These are phyloP conservation scores for Neurospora africana DNA, from an alignment of 495 filamentous ascomycete genomes.

Conservation along the genomic window DNA sequence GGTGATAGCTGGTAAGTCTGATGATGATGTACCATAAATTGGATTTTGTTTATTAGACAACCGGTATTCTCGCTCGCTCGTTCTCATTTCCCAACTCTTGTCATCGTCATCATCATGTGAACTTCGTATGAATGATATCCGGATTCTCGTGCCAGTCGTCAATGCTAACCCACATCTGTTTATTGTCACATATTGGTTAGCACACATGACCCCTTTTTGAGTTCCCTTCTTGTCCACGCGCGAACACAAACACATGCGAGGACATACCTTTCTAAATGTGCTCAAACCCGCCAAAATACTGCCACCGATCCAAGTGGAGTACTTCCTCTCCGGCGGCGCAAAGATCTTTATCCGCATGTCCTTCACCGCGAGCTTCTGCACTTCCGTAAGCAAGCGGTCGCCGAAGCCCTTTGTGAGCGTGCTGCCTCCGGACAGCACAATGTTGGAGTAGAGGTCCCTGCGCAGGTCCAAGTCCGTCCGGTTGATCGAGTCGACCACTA, in stretches of 20 bases:
- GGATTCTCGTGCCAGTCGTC: conserved; percentile 99
- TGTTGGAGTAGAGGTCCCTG: conserved; percentile 88
- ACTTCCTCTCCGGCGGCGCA: conserved; percentile 92
- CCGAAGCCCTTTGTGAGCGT: conserved; percentile 85
- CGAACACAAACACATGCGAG: neutral
- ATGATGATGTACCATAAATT: neutral
- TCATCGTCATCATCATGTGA: conserved; percentile 46
- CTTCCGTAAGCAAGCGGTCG: conserved; percentile 83
- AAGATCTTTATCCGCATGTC: conserved; percentile 99
- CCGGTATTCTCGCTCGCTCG: neutral
- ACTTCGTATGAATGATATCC: conserved; percentile 95
- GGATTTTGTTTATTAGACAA: neutral
- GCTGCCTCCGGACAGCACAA: conserved; percentile 90
- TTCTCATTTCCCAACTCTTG: neutral
- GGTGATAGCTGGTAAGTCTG: neutral
- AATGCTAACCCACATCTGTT: conserved; percentile 96
- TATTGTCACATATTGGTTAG: conserved; percentile 3
- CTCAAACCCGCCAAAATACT: conserved; percentile 95
- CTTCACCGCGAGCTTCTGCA: conserved; percentile 87
- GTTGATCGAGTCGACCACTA: conserved; percentile 91
- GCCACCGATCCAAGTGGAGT: conserved; percentile 97
- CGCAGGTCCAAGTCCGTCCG: conserved; percentile 96
- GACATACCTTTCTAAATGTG: conserved; percentile 88
- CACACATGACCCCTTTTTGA: neutral
- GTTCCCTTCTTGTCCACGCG: conserved; percentile 3